phyloP scores from a whole-genome alignment of 257 asterid genomes.

The Nicotiana tabacum region DNA sequence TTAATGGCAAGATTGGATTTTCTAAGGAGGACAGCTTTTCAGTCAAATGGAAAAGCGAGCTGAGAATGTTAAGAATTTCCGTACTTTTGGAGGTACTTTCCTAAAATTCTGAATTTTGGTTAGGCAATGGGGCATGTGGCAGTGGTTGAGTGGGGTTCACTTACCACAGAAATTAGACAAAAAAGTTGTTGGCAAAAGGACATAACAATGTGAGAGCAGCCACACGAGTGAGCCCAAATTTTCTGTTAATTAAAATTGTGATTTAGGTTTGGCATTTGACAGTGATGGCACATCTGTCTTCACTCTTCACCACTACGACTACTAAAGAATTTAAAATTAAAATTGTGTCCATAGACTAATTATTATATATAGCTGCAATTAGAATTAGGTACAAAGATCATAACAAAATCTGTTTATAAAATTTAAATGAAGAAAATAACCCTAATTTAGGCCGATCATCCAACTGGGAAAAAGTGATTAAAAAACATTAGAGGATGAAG shows the following conservation, averaged over 20 bases:
- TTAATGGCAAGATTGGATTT: neutral
- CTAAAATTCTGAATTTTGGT: neutral
- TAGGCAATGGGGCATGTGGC: neutral
- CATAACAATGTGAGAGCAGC: neutral
- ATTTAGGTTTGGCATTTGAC: too few species aligned
- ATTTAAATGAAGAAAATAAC: neutral
- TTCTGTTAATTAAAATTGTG: too few species aligned
- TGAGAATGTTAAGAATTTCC: neutral
- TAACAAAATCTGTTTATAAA: neutral
- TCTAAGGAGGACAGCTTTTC: neutral
- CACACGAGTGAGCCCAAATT: neutral
- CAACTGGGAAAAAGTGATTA: too few species aligned
- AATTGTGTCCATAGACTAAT: too few species aligned
- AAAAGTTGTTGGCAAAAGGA: neutral
- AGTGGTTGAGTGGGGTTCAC: neutral
- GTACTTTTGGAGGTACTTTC: neutral
- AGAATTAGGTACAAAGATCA: too few species aligned
- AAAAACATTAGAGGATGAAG: neutral
- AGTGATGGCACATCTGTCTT: too few species aligned
- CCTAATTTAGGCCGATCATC: neutral
- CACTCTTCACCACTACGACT: neutral
- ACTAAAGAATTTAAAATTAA: too few species aligned
- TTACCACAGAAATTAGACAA: too few species aligned
- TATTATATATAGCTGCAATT: too few species aligned
- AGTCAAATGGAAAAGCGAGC: neutral